Evolutionary conservation across 2,329 filamentous ascomycete genomes (phyloP), one percentile per base, ranked within the genome.

Genomic region (Fusarium sp.): DNA sequence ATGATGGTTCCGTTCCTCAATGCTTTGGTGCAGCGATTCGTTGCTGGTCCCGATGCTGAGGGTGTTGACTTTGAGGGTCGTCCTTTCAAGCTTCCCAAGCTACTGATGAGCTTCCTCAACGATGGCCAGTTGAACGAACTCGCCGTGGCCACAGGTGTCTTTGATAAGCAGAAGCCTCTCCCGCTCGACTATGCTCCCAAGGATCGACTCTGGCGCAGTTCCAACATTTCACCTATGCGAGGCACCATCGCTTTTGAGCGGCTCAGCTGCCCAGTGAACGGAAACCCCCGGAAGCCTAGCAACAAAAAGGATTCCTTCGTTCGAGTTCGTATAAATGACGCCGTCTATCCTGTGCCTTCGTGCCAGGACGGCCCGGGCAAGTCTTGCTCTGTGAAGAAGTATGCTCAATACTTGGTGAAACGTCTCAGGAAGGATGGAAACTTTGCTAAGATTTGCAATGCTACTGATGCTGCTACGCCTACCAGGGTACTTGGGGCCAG

Each of bases 71-170:
- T 81, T 5, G 85, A 88, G 29, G 87, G 87, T 6, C 82, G 81
- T 6, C 78, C 76, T 0, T 90, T 89, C 71, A 76, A 79, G 4
- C 78, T 92, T 0, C 90, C 90, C 7, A 87, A 86, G 45, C 82
- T 93, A 22, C 84, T 92, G 13, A 87, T 90, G 59, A 85, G 85
- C 1, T 93, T 93, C 78, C 82, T 90, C 40, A 92, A 93, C 69
- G 91, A 93, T 74, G 90, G 91, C 5, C 91, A 93, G 76, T 85
- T 93, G 45, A 90, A 87, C 58, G 87, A 93, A 80, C 82, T 93
- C 8, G 86, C 89, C 1, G 87, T 89, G 2, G 86, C 87, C 7
- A 86, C 88, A 18, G 91, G 91, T 1, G 86, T 92, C 1, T 92
- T 91, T 73, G 90, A 92, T 69, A 82, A 84, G 10, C 86, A 92